These are phyloP conservation scores for Croton laevigatus DNA, from an alignment of 441 rosid species.

Conservation along the genomic window DNA sequence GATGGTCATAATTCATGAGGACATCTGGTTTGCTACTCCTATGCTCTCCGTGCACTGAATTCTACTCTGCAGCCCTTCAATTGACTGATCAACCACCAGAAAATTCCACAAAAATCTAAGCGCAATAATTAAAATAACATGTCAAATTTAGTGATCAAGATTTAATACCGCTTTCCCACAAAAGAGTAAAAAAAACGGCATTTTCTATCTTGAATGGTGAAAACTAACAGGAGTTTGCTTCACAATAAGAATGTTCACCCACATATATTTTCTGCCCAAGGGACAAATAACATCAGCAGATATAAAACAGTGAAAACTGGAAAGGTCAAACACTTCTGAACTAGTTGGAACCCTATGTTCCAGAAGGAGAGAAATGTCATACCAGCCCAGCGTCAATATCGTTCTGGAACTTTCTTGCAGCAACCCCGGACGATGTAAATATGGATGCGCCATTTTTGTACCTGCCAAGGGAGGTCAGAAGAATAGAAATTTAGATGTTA, in stretches of 20 bases:
- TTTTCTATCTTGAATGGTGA: conserved; percentile 6
- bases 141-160: background rate
- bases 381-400: conserved; percentile 48
- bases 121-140: background rate
- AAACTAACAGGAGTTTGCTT: background rate
- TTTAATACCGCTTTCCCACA: background rate
- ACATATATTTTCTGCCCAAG: background rate
- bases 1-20: background rate
- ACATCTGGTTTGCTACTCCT: background rate
- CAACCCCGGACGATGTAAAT: conserved; percentile 43
- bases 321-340: background rate
- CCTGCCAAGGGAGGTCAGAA: conserved; percentile 24
- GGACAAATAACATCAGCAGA: background rate
- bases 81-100: background rate
- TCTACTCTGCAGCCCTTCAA: background rate
- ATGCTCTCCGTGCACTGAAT: background rate
- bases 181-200: background rate
- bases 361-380: conserved; percentile 7
- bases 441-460: conserved; percentile 46
- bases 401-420: conserved; percentile 49
- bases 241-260: background rate
- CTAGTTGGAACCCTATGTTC: background rate
- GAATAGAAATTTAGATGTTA: conserved; percentile 4
- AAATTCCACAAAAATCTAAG: background rate
- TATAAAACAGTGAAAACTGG: background rate